Conservation (phyloP, 2,329 filamentous ascomycete genomes). For the Diaporthe capsici region DNA sequence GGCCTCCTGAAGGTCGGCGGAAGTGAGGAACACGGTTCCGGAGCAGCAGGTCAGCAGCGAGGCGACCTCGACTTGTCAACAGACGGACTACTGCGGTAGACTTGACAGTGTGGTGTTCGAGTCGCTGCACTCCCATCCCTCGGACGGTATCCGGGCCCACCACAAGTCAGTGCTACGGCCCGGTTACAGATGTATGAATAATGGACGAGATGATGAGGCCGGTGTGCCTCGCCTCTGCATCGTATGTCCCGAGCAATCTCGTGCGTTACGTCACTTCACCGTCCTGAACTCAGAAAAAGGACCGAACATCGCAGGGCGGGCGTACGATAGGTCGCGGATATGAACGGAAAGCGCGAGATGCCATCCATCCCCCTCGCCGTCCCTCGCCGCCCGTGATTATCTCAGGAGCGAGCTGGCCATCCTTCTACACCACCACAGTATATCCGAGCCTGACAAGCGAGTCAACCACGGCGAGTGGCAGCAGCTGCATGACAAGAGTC, state of each 20-base stretch:
- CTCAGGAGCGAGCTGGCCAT: slow-evolving; percentile 15
- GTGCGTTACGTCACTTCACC: slow-evolving; percentile 29
- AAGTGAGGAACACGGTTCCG: slow-evolving; percentile 25
- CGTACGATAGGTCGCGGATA: not conserved
- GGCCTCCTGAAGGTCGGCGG: slow-evolving; percentile 33
- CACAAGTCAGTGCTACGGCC: slow-evolving; percentile 27
- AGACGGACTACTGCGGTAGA: slow-evolving; percentile 11
- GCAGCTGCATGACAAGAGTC: slow-evolving; percentile 20
- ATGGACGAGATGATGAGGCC: slow-evolving; percentile 31
- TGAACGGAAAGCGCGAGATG: slow-evolving; percentile 14
- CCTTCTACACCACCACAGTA: slow-evolving; percentile 13
- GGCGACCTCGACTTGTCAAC: slow-evolving; percentile 32
- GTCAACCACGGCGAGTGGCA: slow-evolving; percentile 33
- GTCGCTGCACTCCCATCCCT: slow-evolving; percentile 31
- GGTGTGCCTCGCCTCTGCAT: slow-evolving; percentile 31
- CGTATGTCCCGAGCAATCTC: slow-evolving; percentile 24
- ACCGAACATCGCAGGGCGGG: not conserved
- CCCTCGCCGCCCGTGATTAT: slow-evolving; percentile 29
- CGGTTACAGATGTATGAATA: slow-evolving; percentile 35
- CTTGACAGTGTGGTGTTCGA: slow-evolving; percentile 37
- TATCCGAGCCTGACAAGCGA: slow-evolving; percentile 36
- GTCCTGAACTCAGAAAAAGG: slow-evolving; percentile 31
- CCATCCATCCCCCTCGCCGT: not conserved
- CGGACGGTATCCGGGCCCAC: slow-evolving; percentile 38
- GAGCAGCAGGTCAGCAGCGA: slow-evolving; percentile 19